These are phyloP conservation scores for Neofusicoccum umdonicola DNA, from an alignment of 2,329 filamentous ascomycete genomes.

Conservation along the genomic window DNA sequence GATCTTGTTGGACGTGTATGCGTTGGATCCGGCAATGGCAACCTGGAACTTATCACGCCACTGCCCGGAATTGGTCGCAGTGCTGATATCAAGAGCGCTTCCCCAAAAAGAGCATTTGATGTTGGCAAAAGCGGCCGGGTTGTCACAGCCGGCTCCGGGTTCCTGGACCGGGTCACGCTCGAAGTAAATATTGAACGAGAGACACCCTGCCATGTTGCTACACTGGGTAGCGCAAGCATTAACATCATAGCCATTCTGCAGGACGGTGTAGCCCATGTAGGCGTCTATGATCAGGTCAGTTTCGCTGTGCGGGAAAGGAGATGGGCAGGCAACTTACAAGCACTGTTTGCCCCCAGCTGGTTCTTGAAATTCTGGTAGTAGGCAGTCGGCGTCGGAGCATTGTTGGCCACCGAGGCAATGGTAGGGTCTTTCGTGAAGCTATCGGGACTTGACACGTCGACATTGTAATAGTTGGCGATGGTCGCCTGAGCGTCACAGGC, in stretches of 20 bases:
- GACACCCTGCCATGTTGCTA: conserved; percentile 17
- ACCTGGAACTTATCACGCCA: conserved; percentile 23
- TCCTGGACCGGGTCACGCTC: conserved; percentile 21
- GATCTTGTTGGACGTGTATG: conserved; percentile 18
- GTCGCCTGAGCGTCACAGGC: too few species aligned
- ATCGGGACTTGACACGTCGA: too few species aligned
- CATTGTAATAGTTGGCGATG: too few species aligned
- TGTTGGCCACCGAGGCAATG: too few species aligned
- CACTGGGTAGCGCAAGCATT: conserved; percentile 19
- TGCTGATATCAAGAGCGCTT: conserved; percentile 23
- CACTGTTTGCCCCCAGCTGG: conserved; percentile 17
- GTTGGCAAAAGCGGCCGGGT: conserved; percentile 18
- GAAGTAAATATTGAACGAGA: conserved; percentile 25
- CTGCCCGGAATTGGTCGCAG: conserved; percentile 28
- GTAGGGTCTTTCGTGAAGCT: too few species aligned
- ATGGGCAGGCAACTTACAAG: conserved; percentile 19
- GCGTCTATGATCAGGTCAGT: not conserved
- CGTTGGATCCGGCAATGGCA: conserved; percentile 22
- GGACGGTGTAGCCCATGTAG: not conserved
- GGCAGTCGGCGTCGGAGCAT: not conserved
- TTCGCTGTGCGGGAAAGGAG: not conserved
- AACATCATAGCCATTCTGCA: conserved; percentile 13
- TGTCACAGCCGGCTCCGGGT: conserved; percentile 20
- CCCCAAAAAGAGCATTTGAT: conserved; percentile 31
- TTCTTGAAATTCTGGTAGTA: conserved; percentile 16